phyloP scores from a whole-genome alignment of 106 monocot species.

The Acanthochlamys bracteata region DNA sequence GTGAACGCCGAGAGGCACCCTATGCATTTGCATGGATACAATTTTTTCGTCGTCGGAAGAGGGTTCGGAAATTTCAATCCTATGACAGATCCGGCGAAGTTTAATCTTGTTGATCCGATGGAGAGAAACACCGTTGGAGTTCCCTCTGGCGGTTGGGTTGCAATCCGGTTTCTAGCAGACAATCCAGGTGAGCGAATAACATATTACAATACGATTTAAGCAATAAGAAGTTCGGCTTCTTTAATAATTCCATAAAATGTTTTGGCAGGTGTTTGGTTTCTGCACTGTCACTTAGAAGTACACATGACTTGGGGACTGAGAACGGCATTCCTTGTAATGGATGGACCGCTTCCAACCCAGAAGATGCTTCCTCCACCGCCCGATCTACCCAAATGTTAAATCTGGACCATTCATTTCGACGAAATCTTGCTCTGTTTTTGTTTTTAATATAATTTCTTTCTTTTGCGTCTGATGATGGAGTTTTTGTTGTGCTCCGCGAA shows the following conservation, averaged over 20 bases:
- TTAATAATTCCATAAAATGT: slow-evolving; percentile 19
- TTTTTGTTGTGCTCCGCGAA: no score
- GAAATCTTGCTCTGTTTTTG: not conserved
- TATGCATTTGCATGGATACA: slow-evolving; percentile 70
- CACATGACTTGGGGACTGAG: slow-evolving; percentile 49
- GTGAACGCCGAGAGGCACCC: slow-evolving; percentile 68
- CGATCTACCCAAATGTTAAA: slow-evolving; percentile 1
- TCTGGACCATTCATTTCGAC: not conserved
- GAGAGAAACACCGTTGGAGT: slow-evolving; percentile 69
- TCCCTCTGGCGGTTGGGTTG: slow-evolving; percentile 59
- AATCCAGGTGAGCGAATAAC: slow-evolving; percentile 50
- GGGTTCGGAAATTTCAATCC: slow-evolving; percentile 55
- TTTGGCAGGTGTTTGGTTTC: slow-evolving; percentile 62
- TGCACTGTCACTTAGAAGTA: slow-evolving; percentile 52
- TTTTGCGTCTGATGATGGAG: no score
- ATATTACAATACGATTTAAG: not conserved
- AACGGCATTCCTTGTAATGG: not conserved
- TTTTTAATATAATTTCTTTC: no score
- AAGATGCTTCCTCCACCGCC: not conserved
- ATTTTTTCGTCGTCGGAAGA: slow-evolving; percentile 67
- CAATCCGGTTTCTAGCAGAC: slow-evolving; percentile 63
- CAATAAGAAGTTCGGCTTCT: not conserved
- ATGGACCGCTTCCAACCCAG: not conserved
- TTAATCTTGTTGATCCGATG: slow-evolving; percentile 62
- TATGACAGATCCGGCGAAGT: slow-evolving; percentile 25